These are phyloP conservation scores for Teunomyces gatunensis DNA, from an alignment of 805 yeast species.

Conservation along the genomic window DNA sequence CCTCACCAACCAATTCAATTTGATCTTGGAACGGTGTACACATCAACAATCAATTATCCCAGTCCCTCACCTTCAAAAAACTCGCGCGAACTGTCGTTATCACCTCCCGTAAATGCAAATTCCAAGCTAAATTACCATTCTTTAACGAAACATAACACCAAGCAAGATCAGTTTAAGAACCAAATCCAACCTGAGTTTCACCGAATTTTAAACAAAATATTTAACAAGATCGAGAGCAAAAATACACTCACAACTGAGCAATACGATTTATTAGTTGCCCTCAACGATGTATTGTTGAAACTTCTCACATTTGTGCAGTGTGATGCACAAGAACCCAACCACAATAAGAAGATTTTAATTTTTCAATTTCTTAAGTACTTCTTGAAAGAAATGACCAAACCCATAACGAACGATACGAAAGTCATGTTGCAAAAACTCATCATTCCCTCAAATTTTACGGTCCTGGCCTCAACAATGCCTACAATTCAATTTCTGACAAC, in stretches of 20 bases:
- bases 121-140: conserved; percentile 5
- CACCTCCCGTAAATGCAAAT: conserved; percentile 11
- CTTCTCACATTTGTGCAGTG: conserved; percentile 21
- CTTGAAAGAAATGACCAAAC: conserved; percentile 33
- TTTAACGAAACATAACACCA: conserved; percentile 6
- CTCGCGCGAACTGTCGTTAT: conserved; percentile 20
- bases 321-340: conserved; percentile 13
- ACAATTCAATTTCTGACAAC: conserved; percentile 1
- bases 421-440: conserved; percentile 29
- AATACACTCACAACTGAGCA: conserved; percentile 31
- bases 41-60: conserved; percentile 8
- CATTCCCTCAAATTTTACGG: conserved; percentile 29
- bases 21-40: conserved; percentile 34
- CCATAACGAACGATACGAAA: conserved; percentile 9
- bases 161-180: conserved; percentile 10
- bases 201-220: conserved; percentile 16
- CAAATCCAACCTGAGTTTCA: conserved; percentile 15
- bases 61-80: conserved; percentile 11
- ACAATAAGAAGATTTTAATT: conserved; percentile 27
- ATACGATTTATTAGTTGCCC: conserved; percentile 22
- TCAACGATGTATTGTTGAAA: conserved; percentile 16
- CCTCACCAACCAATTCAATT: conserved; percentile 24
- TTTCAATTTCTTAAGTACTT: conserved; percentile 41
- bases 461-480: neutral
- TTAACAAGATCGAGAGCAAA: conserved; percentile 30